These are phyloP conservation scores for Leptographium galeiforme DNA, from an alignment of 2,329 filamentous ascomycete genomes.

Conservation along the genomic window DNA sequence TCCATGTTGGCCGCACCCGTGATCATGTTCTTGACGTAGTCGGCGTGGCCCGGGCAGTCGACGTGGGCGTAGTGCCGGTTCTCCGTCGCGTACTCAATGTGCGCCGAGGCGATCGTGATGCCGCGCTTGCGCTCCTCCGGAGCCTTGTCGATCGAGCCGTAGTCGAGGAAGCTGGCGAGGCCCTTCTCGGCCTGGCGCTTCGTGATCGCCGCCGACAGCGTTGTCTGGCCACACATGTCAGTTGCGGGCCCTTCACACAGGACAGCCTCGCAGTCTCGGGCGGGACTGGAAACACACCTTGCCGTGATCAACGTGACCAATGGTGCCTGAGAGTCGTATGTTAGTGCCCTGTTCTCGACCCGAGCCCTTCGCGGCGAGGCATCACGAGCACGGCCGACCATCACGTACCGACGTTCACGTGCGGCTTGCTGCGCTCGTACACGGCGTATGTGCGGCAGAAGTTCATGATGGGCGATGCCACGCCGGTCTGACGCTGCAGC, in stretches of 20 bases:
- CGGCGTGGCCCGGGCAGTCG: slow-evolving; percentile 98
- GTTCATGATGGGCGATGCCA: slow-evolving; percentile 48
- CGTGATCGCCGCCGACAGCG: slow-evolving; percentile 94
- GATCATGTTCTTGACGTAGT: slow-evolving; percentile 99
- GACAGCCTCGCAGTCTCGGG: neutral
- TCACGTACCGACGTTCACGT: slow-evolving; percentile 84
- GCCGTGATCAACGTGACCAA: slow-evolving; percentile 98
- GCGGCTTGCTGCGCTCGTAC: slow-evolving; percentile 86
- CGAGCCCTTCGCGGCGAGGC: neutral
- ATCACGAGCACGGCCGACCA: neutral
- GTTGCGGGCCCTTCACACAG: neutral
- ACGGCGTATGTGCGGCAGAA: slow-evolving; percentile 52
- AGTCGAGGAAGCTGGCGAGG: slow-evolving; percentile 86
- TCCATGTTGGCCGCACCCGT: slow-evolving; percentile 99
- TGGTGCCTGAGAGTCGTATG: slow-evolving; percentile 51
- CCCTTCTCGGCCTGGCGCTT: slow-evolving; percentile 96
- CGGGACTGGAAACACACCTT: slow-evolving; percentile 49
- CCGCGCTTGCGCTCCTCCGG: slow-evolving; percentile 99
- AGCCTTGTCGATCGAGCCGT: slow-evolving; percentile 96
- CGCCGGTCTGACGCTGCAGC: slow-evolving; percentile 52
- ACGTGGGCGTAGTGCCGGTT: slow-evolving; percentile 96
- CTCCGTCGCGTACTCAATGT: slow-evolving; percentile 96
- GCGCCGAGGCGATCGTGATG: slow-evolving; percentile 97
- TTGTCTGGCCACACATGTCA: slow-evolving; percentile 50
- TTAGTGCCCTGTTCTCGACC: neutral